Evolutionary conservation across 805 yeast genomes (phyloP).

Genomic region (Nakazawaea molendinolei): DNA sequence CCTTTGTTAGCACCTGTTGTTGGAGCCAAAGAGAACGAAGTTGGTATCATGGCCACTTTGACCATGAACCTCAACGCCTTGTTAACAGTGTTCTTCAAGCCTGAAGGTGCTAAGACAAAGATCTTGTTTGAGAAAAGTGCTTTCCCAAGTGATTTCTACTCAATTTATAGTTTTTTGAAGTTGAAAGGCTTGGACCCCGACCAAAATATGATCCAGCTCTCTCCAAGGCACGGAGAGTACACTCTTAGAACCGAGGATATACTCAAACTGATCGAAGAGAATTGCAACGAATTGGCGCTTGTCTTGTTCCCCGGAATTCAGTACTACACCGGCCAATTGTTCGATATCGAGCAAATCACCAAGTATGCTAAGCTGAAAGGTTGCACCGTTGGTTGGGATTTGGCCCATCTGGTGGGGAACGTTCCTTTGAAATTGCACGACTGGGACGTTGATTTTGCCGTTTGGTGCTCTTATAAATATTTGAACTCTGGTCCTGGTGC

Average conservation of each 20-base stretch:
- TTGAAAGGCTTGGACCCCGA: constrained; percentile 47
- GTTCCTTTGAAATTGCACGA: constrained; percentile 71
- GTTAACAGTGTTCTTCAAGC: constrained; percentile 68
- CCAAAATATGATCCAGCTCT: constrained; percentile 55
- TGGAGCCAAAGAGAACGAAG: constrained; percentile 72
- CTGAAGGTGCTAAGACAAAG: constrained; percentile 50
- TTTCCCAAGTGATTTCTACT: constrained; percentile 89
- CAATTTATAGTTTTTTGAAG: constrained; percentile 66
- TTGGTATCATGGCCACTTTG: constrained; percentile 81
- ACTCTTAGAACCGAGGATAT: constrained; percentile 60
- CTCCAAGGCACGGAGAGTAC: constrained; percentile 53
- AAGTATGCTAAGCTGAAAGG: constrained; percentile 43
- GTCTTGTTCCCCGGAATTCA: constrained; percentile 85
- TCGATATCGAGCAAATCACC: constrained; percentile 72
- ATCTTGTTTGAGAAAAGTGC: constrained; percentile 82
- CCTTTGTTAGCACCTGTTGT: constrained; percentile 67
- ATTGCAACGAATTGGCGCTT: constrained; percentile 59
- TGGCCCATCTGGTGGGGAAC: constrained; percentile 93
- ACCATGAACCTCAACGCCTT: constrained; percentile 78
- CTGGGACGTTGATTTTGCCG: constrained; percentile 91
- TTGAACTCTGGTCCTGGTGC: constrained; percentile 92
- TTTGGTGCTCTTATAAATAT: constrained; percentile 91
- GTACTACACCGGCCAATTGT: constrained; percentile 85
- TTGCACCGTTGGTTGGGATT: constrained; percentile 82
- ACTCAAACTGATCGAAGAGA: constrained; percentile 41